A percentile compares a stretch with the other conserved stretches of the same genome.
Evolutionary conservation across 495 filamentous ascomycete species (phyloP).

Genomic region (Echria macrotheca): DNA sequence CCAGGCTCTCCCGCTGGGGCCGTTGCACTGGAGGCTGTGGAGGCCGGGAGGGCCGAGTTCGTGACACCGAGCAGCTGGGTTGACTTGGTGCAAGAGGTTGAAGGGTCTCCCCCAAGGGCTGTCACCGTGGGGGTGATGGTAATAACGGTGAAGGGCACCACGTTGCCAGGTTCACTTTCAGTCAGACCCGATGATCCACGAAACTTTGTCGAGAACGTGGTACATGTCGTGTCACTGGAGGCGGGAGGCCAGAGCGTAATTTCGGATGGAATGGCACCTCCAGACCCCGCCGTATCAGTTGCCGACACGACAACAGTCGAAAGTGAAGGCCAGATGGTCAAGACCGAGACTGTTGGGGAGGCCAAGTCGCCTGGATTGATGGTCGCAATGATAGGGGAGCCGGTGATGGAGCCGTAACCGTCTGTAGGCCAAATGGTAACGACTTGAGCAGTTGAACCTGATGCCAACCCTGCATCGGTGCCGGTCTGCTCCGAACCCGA

Average conservation of each 20-base stretch:
- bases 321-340: slow-evolving; percentile 19
- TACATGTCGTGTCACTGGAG: slow-evolving; percentile 9
- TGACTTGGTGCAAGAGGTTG: slow-evolving; percentile 1
- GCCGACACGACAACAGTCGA: too few relatives aligned
- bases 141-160: too few relatives aligned
- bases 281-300: background rate
- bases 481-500: background rate
- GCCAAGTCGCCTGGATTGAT: too few relatives aligned
- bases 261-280: slow-evolving; percentile 8
- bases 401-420: background rate
- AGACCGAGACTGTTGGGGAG: slow-evolving; percentile 3
- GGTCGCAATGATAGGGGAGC: background rate
- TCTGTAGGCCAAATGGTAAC: slow-evolving; percentile 16
- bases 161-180: too few relatives aligned
- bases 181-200: too few relatives aligned
- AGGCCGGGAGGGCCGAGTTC: too few relatives aligned
- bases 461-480: background rate
- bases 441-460: slow-evolving; percentile 8
- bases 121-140: too few relatives aligned
- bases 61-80: background rate
- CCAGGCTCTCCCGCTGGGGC: background rate
- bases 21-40: background rate
- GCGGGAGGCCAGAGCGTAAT: slow-evolving; percentile 17
- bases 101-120: too few relatives aligned
- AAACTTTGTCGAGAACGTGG: slow-evolving; percentile 13